Evolutionary conservation across 2,329 filamentous ascomycete genomes (phyloP).

Genomic region (Emergomyces orientalis): DNA sequence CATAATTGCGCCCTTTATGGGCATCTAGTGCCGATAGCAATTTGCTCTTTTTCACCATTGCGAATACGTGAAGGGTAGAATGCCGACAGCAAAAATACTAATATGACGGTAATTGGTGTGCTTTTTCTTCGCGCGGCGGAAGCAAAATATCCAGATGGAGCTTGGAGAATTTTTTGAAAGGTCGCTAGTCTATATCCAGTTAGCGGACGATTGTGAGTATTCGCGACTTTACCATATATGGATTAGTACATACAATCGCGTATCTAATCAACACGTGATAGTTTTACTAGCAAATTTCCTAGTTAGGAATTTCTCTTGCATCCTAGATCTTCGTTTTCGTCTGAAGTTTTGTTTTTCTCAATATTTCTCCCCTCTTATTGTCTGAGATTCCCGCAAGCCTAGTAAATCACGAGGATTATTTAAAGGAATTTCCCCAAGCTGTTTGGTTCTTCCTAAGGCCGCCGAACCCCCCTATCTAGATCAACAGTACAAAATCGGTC

Average conservation of each 20-base stretch:
- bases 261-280: conserved; percentile 1
- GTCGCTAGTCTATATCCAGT: neutral
- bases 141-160: neutral
- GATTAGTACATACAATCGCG: neutral
- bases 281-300: neutral
- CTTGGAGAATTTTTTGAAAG: conserved; percentile 3
- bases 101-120: neutral
- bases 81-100: neutral
- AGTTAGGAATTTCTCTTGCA: neutral
- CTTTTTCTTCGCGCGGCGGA: neutral
- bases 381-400: neutral
- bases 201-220: neutral
- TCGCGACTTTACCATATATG: neutral
- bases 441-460: neutral
- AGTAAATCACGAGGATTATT: neutral
- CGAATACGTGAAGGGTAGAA: neutral
- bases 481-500: neutral
- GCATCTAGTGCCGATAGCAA: conserved; percentile 50
- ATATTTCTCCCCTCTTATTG: neutral
- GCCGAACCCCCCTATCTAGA: neutral
- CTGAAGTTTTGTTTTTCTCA: neutral
- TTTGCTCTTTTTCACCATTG: conserved; percentile 48
- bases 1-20: conserved; percentile 56
- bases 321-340: neutral
- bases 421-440: neutral